phyloP scores from a whole-genome alignment of 768 basidiomycete species.

The Leccinum variicolor region DNA sequence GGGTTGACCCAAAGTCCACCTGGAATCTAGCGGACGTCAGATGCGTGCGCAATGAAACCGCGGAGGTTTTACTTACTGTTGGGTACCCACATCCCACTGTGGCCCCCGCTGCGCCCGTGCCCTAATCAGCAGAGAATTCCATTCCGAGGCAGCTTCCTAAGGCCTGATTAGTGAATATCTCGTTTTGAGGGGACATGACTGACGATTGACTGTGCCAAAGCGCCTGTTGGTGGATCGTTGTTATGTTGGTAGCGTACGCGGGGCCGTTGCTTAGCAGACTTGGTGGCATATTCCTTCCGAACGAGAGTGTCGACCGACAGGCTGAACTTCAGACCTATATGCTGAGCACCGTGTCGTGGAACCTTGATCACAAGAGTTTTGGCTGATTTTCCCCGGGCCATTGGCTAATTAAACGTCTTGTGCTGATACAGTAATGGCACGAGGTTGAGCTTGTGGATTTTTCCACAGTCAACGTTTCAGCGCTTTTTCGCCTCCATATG shows the following conservation, averaged over 20 bases:
- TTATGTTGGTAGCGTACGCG: constrained; percentile 51
- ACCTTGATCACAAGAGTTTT: constrained; percentile 61
- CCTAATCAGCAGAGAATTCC: constrained; percentile 77
- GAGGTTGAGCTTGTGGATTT: neutral
- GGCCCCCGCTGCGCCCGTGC: constrained; percentile 81
- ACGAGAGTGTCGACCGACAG: constrained; percentile 57
- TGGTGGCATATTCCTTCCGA: constrained; percentile 43
- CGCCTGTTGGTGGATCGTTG: constrained; percentile 41
- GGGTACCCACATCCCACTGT: constrained; percentile 85
- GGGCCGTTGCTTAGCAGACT: constrained; percentile 40
- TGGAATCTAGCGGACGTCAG: constrained; percentile 49
- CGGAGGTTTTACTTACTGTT: constrained; percentile 54
- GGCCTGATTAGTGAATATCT: neutral
- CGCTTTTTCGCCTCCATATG: constrained; percentile 9
- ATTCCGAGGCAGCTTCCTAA: constrained; percentile 77
- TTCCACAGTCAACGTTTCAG: neutral
- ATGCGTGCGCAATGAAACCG: neutral
- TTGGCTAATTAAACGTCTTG: constrained; percentile 4
- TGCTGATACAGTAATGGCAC: neutral
- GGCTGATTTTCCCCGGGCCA: constrained; percentile 45
- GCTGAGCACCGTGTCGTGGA: constrained; percentile 73
- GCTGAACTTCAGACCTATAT: constrained; percentile 60
- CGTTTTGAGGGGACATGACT: constrained; percentile 24
- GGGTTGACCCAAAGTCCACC: constrained; percentile 67
- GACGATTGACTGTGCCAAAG: constrained; percentile 63